Evolutionary conservation across 495 filamentous ascomycete species (phyloP), one percentile per base, ranked within the genome.

Genomic region (Rusavskia elegans): DNA sequence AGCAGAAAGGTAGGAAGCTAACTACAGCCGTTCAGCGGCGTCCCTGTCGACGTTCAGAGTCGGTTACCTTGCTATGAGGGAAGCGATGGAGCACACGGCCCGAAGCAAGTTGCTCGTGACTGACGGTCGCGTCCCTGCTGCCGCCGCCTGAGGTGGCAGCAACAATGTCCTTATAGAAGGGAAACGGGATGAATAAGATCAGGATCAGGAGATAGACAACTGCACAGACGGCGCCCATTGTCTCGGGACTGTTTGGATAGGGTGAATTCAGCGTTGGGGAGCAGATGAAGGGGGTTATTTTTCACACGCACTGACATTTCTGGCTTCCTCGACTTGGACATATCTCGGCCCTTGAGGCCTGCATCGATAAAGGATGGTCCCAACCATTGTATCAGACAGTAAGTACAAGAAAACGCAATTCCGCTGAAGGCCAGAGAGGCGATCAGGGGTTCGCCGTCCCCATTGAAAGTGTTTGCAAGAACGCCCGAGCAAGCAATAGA

Each of bases 131-230:
- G 67, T 96, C 89, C 46, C 85, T 73, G 64, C 95, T 95, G 16
- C 89, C 90, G 53, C 88, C 90, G 52, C 89, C 92, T 54, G 87
- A 92, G 19, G 93, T 96, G 19, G 87, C 88, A n/a, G 84, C 83
- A 20, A 96, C 89, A 54, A 99, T 92, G 61, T 99, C 89, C 66
- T 94, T 90, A 70, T 95, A 97, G 67, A 99, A 97, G 2, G 87
- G 82, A 66, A 96, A 97, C 0, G 92, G 92, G 50, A 97, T 87
- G 63, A 99, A 97, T 30, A 86, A 64, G 49, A 97, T 93, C 30
- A 95, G 77, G 5, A 76, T 73, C 23, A 97, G 70, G 29, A 99
- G 71, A 68, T 96, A 97, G 1, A 97, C 85, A 32, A 92, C 79
- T 2, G 93, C 92, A 64, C 87, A 94, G 42, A 97, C 79, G 19